These are phyloP conservation scores for Aureobasidium sp. DNA, from an alignment of 2,329 filamentous ascomycete genomes.

Conservation along the genomic window DNA sequence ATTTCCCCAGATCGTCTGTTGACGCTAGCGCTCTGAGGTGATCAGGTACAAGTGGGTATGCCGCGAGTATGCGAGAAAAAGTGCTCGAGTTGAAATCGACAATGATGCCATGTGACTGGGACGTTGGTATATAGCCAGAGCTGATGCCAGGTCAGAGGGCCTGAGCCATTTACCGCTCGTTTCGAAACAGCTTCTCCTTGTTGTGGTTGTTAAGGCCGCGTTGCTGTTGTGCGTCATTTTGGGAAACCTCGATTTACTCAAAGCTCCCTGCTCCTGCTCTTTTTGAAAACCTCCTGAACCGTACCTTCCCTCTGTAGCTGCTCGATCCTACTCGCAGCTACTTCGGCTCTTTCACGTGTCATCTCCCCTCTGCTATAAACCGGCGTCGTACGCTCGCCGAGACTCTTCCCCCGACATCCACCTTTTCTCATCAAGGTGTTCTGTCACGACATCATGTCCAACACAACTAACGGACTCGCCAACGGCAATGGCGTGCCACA, in stretches of 20 bases:
- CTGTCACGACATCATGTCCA: conserved; percentile 1
- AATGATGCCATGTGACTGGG: conserved; percentile 15
- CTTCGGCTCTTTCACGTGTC: not conserved
- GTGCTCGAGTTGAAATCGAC: not conserved
- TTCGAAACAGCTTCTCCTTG: not conserved
- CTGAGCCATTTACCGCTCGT: conserved; percentile 13
- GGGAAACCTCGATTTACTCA: not conserved
- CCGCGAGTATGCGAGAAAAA: conserved; percentile 14
- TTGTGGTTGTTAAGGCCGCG: conserved; percentile 3
- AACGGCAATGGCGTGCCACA: conserved; percentile 22
- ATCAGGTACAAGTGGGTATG: conserved; percentile 14
- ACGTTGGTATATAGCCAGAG: conserved; percentile 8
- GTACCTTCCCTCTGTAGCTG: not conserved
- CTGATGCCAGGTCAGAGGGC: conserved; percentile 1
- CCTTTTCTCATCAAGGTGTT: conserved; percentile 10
- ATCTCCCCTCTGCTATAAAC: not conserved
- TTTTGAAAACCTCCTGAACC: not conserved
- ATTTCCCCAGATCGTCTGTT: conserved; percentile 12
- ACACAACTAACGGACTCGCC: not conserved
- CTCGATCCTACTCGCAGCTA: not conserved
- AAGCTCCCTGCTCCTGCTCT: not conserved
- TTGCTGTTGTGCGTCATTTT: not conserved
- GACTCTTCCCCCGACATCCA: not conserved
- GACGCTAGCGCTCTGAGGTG: conserved; percentile 1
- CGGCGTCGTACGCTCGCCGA: not conserved